Percentiles rank a stretch among this genome's conserved stretches.
Conservation (phyloP, 495 filamentous ascomycete genomes). For the Xylaria flabelliformis region DNA sequence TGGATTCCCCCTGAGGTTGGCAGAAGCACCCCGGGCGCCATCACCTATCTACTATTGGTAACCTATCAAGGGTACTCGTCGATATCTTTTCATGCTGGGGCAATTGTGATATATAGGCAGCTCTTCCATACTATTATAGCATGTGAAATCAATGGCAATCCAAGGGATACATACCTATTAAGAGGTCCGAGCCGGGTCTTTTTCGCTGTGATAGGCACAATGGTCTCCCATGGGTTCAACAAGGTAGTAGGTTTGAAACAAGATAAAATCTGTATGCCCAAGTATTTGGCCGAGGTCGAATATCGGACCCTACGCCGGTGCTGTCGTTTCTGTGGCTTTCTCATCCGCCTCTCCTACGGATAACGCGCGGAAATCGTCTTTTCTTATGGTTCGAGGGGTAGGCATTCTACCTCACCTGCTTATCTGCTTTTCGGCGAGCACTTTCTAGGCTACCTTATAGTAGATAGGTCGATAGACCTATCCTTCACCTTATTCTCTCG, state of each 20-base stretch:
- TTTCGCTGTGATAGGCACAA: constrained; percentile 6
- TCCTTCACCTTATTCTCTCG: neutral
- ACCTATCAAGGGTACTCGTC: neutral
- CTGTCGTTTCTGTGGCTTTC: neutral
- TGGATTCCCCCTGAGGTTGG: neutral
- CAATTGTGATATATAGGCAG: neutral
- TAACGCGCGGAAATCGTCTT: neutral
- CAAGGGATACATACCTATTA: neutral
- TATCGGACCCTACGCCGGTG: neutral
- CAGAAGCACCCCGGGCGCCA: neutral
- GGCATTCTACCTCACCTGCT: neutral
- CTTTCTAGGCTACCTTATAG: neutral
- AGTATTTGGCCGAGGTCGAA: neutral
- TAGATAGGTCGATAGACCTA: neutral
- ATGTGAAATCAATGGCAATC: neutral
- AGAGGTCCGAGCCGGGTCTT: constrained; percentile 5
- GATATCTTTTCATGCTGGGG: neutral
- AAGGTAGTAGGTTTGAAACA: neutral
- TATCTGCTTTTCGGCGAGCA: neutral
- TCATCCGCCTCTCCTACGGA: neutral
- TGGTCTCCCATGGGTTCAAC: neutral
- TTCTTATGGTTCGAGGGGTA: neutral
- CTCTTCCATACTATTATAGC: neutral
- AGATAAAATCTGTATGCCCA: neutral
- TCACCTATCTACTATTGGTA: neutral